A percentile compares a stretch with the other conserved stretches of the same genome.
Conservation (phyloP, 257 asterid genomes). For the Rehmannia glutinosa region DNA sequence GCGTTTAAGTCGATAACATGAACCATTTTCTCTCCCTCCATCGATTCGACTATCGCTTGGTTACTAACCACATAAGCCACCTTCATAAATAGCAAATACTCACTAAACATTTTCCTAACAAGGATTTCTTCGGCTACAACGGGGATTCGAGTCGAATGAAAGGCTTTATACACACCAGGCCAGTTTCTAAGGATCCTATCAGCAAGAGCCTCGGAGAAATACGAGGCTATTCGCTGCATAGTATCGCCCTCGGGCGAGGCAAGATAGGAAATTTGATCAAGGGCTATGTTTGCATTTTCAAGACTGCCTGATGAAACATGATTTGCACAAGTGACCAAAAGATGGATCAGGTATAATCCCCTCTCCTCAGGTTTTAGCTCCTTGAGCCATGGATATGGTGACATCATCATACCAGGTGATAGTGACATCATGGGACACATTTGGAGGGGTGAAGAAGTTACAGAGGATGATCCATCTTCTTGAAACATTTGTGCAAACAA, state of each 20-base stretch:
- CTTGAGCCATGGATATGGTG: conserved; percentile 57
- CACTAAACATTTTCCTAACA: conserved; percentile 54
- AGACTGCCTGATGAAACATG: conserved; percentile 63
- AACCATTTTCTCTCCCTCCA: conserved; percentile 83
- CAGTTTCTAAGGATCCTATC: conserved; percentile 58
- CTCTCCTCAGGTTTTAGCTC: conserved; percentile 78
- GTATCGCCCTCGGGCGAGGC: conserved; percentile 77
- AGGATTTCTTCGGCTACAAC: conserved; percentile 44
- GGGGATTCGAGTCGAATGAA: conserved; percentile 43
- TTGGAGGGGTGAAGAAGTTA: conserved; percentile 53
- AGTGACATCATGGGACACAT: conserved; percentile 40
- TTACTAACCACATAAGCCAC: conserved; percentile 60
- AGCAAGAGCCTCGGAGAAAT: conserved; percentile 70
- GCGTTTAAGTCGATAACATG: conserved; percentile 68
- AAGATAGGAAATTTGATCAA: conserved; percentile 70
- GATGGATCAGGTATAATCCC: conserved; percentile 65
- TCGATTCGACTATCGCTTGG: conserved; percentile 70
- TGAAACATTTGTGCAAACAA: conserved; percentile 45
- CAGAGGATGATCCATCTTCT: conserved; percentile 77
- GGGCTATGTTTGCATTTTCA: conserved; percentile 67
- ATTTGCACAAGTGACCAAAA: conserved; percentile 60
- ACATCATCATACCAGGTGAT: conserved; percentile 38
- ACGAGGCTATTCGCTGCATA: conserved; percentile 74
- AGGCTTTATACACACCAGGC: conserved; percentile 69
- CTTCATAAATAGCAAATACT: conserved; percentile 53